Evolutionary conservation across 164 flowering plant genomes (phyloP), one percentile per base, ranked within the genome.

Genomic region (Magnolia kwangsiensis): DNA sequence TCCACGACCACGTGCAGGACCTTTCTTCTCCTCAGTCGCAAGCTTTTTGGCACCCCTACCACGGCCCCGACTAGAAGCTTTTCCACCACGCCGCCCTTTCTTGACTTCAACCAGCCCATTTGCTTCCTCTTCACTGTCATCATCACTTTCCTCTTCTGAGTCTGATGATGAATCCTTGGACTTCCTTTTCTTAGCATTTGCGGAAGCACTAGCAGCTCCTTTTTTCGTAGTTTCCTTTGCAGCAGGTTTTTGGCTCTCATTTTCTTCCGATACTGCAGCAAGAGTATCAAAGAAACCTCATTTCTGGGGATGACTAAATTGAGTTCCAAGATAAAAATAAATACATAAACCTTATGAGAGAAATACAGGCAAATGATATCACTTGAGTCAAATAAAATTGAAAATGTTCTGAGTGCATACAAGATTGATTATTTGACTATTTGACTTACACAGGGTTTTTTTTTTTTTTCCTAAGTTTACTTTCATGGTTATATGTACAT

Each of bases 141-240:
- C 79, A 55, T 76, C 75, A 14, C 77, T 82, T 55, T 78, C 69
- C 21, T 66, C 90, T 75, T 90, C 94, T 0, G 91, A 85, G 4
- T 90, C 94, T 0, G 96, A 89, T 19, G 82, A 82, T 45, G 83
- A 85, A 29, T 85, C 83, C 1, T 89, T 67, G 58, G 87, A 87
- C 84, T 91, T 93, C 83, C 93, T 83, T 84, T 90, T 95, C 65
- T 82, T 89, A 18, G 89, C 80, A n/a, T 81, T 84, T 20, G 78
- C 79, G 37, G 90, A 72, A 71, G 87, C 74, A 81, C 82, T 86
- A 24, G 83, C 80, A 72, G 84, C 83, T 77, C 68, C 80, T 70
- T 80, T 86, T 70, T 86, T 90, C 0, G 79, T 21, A 75, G 72
- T 75, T 80, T 80, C 85, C 75, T 84, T 86, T 7, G 83, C 31